Base-by-base conservation (phyloP, 495 filamentous ascomycete genomes). In the Neurospora sp. region DNA sequence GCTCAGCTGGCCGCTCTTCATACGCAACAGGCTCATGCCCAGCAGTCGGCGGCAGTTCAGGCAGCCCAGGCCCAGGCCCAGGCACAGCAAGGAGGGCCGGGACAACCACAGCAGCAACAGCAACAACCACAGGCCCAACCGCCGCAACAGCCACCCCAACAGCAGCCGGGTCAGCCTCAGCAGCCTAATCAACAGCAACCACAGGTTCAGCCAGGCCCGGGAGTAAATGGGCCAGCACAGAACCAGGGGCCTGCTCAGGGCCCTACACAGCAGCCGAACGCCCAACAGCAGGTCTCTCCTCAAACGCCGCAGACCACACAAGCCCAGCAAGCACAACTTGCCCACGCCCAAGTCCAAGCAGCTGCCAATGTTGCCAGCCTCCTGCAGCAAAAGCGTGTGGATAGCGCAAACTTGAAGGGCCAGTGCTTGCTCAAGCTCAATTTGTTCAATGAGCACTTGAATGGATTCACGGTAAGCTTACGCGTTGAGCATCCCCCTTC, bases 361-460 rank as follows among this genome's bases (percentile, higher is more conserved):
- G 75, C 78, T 0, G 70, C 70, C 4, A 71, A 42, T 13, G 71
- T 83, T 7, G 74, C 83, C 19, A 77, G 45, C 48, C 72, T 82
- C 24, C 74, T 81, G 73, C 85, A 86, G 28, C 80, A 83, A 77
- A 84, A 84, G 73, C 83, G 84, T 62, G 85, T 31, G 15, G 28
- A 88, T 70, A 80, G 81, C 24, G 83, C 88, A 76, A 87, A 87
- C 34, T 81, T 89, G 78, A 89, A 88, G 74, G 89, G 89, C 5
- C 77, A 86, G 10, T 86, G 87, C 36, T 80, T 92, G 13, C 77
- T 94, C 70, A 88, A 85, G 74, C 81, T 97, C 45, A 85, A 91
- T 75, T 84, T 85, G 71, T 94, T 94, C 76, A 86, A 88, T 31
- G 92, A 95, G 77, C 83, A 91, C 70, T 81, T 97, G 13, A 91